phyloP scores from a whole-genome alignment of 192 early-diverging fungal genomes.

The Coemansia sp. region DNA sequence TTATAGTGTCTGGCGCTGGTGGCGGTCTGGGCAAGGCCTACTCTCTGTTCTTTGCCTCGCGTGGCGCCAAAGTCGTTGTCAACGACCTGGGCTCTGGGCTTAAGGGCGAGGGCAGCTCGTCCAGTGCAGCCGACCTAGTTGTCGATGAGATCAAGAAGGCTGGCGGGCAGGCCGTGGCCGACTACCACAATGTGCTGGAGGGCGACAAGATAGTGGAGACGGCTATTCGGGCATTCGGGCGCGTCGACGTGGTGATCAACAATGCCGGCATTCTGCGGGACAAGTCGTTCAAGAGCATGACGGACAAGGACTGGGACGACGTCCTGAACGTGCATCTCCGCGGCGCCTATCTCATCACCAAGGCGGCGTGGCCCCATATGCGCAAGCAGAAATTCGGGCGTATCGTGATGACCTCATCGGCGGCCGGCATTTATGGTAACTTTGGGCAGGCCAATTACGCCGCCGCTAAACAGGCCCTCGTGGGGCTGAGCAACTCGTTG shows the following conservation, averaged over 20 bases:
- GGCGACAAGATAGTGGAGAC: conserved; percentile 98
- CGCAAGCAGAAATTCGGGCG: conserved; percentile 94
- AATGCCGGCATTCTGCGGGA: conserved; percentile 99
- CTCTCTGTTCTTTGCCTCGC: conserved; percentile 85
- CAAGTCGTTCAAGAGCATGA: conserved; percentile 95
- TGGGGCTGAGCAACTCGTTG: conserved; percentile 87
- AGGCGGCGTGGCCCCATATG: conserved; percentile 96
- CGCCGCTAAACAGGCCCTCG: conserved; percentile 90
- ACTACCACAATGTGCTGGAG: conserved; percentile 96
- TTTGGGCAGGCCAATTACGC: conserved; percentile 79
- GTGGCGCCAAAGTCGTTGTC: conserved; percentile 93
- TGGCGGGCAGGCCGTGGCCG: conserved; percentile 93
- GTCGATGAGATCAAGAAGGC: conserved; percentile 87
- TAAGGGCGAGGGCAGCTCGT: conserved; percentile 73
- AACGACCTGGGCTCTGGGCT: conserved; percentile 89
- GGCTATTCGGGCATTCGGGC: conserved; percentile 92
- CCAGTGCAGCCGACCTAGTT: conserved; percentile 87
- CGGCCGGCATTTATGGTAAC: conserved; percentile 99
- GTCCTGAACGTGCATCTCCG: conserved; percentile 90
- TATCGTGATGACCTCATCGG: conserved; percentile 91
- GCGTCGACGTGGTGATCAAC: conserved; percentile 95
- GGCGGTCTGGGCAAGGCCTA: conserved; percentile 90
- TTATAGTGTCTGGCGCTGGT: conserved; percentile 95
- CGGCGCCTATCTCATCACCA: conserved; percentile 94
- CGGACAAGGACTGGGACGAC: conserved; percentile 97